Conservation (phyloP, 768 basidiomycete species). For the Suillus cothurnatus region DNA sequence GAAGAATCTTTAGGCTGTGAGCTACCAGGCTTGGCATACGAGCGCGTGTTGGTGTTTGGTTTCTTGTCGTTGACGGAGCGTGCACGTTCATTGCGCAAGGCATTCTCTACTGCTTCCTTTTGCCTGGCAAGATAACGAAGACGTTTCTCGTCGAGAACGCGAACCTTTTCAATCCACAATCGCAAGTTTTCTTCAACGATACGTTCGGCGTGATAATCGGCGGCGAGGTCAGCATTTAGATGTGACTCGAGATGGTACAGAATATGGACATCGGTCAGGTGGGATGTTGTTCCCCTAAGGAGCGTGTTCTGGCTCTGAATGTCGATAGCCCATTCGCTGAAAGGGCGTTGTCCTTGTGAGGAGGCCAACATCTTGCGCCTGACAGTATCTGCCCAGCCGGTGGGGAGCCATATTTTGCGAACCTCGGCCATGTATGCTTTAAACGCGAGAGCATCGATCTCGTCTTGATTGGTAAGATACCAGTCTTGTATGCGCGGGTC, state of each 20-base stretch:
- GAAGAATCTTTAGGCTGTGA: too few relatives aligned
- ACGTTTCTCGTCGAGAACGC: conserved; percentile 5
- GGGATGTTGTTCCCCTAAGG: neutral
- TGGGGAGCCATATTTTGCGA: conserved; percentile 7
- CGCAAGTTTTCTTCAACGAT: conserved; percentile 2
- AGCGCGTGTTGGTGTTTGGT: too few relatives aligned
- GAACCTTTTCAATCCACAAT: conserved; percentile 6
- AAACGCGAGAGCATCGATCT: neutral
- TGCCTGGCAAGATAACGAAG: neutral
- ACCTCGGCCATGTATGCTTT: conserved; percentile 9
- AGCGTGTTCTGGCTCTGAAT: conserved; percentile 5
- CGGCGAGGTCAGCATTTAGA: neutral
- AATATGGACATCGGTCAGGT: neutral
- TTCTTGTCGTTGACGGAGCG: too few relatives aligned
- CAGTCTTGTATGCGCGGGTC: conserved; percentile 12
- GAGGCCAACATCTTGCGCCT: neutral
- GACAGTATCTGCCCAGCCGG: conserved; percentile 9
- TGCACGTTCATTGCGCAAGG: neutral
- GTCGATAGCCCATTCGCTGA: neutral
- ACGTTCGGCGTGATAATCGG: neutral
- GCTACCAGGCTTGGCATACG: too few relatives aligned
- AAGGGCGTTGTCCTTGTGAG: neutral
- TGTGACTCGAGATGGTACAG: conserved; percentile 9
- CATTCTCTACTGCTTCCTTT: neutral
- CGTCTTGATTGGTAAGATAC: neutral